Percentiles rank a stretch among this genome's conserved stretches.
Evolutionary conservation across 2,329 filamentous ascomycete genomes (phyloP).

Genomic region (Calonectria pseudoreteaudii): DNA sequence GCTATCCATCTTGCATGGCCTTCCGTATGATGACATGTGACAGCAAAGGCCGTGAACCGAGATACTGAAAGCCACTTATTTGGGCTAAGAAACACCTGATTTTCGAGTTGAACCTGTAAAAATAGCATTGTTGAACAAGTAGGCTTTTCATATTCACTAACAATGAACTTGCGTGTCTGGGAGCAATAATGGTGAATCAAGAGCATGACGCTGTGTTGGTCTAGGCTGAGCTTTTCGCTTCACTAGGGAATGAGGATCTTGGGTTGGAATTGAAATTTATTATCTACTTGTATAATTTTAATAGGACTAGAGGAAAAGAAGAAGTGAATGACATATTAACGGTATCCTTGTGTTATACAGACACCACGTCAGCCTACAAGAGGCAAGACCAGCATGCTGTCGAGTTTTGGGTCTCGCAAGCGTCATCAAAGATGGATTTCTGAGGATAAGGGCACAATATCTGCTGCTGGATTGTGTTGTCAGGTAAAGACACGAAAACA

Average conservation of each 20-base stretch:
- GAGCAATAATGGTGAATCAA: neutral
- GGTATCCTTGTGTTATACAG: neutral
- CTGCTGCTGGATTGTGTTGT: slow-evolving; percentile 11
- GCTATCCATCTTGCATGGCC: too few relatives aligned
- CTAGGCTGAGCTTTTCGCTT: neutral
- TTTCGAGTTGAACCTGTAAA: too few relatives aligned
- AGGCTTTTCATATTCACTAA: too few relatives aligned
- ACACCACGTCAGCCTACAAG: neutral
- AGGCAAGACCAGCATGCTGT: slow-evolving; percentile 5
- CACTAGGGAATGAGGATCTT: neutral
- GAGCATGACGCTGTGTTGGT: neutral
- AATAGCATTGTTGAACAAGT: too few relatives aligned
- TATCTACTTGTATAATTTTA: neutral
- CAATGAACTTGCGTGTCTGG: too few relatives aligned
- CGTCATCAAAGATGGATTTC: slow-evolving; percentile 1
- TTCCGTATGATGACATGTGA: too few relatives aligned
- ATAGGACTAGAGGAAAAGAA: neutral
- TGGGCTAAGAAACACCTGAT: too few relatives aligned
- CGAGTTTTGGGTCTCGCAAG: neutral
- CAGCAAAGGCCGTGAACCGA: too few relatives aligned
- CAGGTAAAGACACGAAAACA: neutral
- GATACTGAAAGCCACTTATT: too few relatives aligned
- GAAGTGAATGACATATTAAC: neutral
- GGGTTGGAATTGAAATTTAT: neutral
- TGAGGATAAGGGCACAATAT: slow-evolving; percentile 24